Evolutionary conservation across 176 grass and related monocot species (phyloP).

Genomic region (Cocos nucifera): DNA sequence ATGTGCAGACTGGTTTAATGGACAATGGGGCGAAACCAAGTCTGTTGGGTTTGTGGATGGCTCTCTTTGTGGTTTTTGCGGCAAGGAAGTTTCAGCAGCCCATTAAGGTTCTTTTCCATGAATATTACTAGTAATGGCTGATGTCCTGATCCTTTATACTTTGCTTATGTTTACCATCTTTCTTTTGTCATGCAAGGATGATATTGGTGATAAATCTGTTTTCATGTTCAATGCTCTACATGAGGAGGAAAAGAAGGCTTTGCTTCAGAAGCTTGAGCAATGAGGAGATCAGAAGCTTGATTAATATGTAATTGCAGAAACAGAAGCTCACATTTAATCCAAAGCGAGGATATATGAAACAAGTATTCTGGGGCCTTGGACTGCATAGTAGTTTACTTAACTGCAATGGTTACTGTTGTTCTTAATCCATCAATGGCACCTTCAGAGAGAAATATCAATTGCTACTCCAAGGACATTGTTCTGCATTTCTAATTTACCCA

Average conservation of each 20-base stretch:
- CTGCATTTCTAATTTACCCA: no score
- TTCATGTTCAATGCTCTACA: slow-evolving; percentile 89
- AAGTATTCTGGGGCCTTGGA: no score
- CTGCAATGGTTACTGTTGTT: no score
- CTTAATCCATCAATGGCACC: no score
- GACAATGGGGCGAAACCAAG: slow-evolving; percentile 48
- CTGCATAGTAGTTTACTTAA: no score
- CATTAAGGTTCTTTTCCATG: slow-evolving; percentile 45
- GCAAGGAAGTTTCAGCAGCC: slow-evolving; percentile 91
- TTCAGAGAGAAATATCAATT: no score
- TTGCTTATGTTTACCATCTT: not conserved
- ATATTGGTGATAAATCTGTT: slow-evolving; percentile 84
- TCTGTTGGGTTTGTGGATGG: slow-evolving; percentile 67
- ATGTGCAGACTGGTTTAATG: slow-evolving; percentile 57
- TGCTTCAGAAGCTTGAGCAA: slow-evolving; percentile 52
- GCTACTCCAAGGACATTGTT: no score
- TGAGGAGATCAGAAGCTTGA: slow-evolving; percentile 32
- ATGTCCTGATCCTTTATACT: no score
- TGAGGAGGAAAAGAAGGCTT: slow-evolving; percentile 71
- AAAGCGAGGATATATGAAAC: no score
- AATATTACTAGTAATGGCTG: no score
- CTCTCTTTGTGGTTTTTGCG: slow-evolving; percentile 58
- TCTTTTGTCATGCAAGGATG: slow-evolving; percentile 37
- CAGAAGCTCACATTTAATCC: no score
- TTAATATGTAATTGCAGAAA: slow-evolving; percentile 9